Evolutionary conservation across 257 asterid genomes (phyloP).

Genomic region (Rauvolfia tetraphylla): DNA sequence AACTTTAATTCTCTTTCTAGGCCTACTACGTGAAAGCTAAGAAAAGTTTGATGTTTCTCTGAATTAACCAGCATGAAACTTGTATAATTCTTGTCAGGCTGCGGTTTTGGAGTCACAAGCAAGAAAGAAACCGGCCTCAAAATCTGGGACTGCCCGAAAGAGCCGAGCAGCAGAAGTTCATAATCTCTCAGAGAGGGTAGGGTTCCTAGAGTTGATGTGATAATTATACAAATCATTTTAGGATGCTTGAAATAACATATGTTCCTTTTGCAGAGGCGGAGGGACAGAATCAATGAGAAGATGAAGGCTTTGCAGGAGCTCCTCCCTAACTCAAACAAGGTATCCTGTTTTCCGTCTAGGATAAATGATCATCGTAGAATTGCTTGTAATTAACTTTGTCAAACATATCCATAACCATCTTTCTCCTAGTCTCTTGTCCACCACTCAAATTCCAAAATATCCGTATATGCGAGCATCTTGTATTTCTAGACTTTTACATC

Average conservation of each 20-base stretch:
- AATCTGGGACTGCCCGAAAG: slow-evolving; percentile 49
- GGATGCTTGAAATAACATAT: not conserved
- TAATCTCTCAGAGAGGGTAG: slow-evolving; percentile 85
- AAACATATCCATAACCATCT: not conserved
- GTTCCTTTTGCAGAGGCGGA: slow-evolving; percentile 46
- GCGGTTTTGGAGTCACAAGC: slow-evolving; percentile 55
- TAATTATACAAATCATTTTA: not conserved
- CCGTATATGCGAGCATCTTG: not conserved
- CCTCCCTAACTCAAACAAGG: slow-evolving; percentile 84
- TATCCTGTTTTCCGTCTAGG: slow-evolving; percentile 12
- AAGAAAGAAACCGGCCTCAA: slow-evolving; percentile 51
- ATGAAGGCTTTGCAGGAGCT: slow-evolving; percentile 88
- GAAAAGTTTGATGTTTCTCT: not conserved
- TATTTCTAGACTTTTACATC: not conserved
- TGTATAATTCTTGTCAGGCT: slow-evolving; percentile 30
- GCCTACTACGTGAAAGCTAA: not conserved
- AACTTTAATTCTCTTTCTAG: no score
- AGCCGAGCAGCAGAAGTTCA: slow-evolving; percentile 88
- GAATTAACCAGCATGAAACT: not conserved
- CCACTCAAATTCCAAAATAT: not conserved
- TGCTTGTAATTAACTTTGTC: not conserved
- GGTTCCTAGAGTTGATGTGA: not conserved
- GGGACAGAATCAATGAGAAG: slow-evolving; percentile 87
- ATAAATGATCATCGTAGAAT: not conserved
- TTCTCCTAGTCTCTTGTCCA: not conserved